Evolutionary conservation across 768 basidiomycete species (phyloP).

Genomic region (Tylopilus rubrobrunneus): DNA sequence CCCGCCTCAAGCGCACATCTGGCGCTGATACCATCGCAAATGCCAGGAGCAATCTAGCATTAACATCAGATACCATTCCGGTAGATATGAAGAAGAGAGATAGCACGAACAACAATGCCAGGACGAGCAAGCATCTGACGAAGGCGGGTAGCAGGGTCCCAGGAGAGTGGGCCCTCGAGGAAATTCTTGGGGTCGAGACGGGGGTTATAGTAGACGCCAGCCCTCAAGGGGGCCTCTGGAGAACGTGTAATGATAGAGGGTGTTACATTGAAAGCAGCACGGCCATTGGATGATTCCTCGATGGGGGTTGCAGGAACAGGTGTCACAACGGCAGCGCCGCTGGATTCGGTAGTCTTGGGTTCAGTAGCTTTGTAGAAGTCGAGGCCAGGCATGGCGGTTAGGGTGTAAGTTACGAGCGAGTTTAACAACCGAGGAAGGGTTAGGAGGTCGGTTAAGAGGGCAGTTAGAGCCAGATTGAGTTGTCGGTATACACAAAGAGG

Average conservation of each 20-base stretch:
- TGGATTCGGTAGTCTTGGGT: slow-evolving; percentile 2
- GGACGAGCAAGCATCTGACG: slow-evolving; percentile 68
- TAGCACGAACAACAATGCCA: slow-evolving; percentile 64
- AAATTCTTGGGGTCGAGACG: slow-evolving; percentile 68
- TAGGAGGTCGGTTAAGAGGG: no score
- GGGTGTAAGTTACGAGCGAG: slow-evolving; percentile 1
- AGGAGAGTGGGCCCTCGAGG: slow-evolving; percentile 63
- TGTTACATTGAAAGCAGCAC: not conserved
- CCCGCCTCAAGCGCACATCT: slow-evolving; percentile 78
- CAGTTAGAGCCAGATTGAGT: not conserved
- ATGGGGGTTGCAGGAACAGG: slow-evolving; percentile 4
- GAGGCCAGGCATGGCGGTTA: slow-evolving; percentile 31
- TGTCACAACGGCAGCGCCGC: not conserved
- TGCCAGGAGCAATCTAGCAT: slow-evolving; percentile 65
- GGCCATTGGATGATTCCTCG: not conserved
- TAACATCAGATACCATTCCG: not conserved
- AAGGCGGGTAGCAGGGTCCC: slow-evolving; percentile 66
- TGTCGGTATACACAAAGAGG: slow-evolving; percentile 22
- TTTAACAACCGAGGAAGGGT: no score
- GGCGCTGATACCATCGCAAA: slow-evolving; percentile 78
- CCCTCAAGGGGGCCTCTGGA: slow-evolving; percentile 10
- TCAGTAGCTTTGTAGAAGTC: slow-evolving; percentile 26
- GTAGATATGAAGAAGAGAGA: not conserved
- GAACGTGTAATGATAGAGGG: slow-evolving; percentile 8
- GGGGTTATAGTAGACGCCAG: slow-evolving; percentile 54